Evolutionary conservation across 108 stramenopile species (phyloP).

Genomic region (Pseudonitzschia multistriata): DNA sequence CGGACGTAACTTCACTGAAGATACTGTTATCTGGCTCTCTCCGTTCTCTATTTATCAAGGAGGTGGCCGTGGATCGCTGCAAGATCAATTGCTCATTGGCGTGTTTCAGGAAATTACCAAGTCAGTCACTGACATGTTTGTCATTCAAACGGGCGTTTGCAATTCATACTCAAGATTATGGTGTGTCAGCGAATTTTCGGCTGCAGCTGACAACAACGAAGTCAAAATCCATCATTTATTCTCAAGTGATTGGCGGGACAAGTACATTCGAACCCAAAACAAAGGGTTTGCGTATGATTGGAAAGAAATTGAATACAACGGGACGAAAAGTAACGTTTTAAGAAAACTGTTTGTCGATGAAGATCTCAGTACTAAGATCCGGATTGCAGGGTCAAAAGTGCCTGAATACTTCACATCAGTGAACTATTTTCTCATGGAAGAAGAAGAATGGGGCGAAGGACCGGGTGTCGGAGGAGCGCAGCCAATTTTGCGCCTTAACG

Average conservation of each 20-base stretch:
- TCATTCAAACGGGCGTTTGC: conserved; percentile 6
- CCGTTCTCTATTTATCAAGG: conserved; percentile 8
- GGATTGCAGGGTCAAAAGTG: background rate
- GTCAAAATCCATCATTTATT: background rate
- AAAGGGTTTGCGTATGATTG: background rate
- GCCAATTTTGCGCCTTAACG: background rate
- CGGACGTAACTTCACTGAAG: too few species aligned
- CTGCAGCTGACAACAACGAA: conserved; percentile 1
- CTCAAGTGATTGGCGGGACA: background rate
- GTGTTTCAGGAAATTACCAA: background rate
- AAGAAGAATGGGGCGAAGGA: background rate
- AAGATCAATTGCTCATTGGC: background rate
- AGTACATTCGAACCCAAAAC: background rate
- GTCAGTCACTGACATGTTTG: conserved; percentile 9
- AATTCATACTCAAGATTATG: conserved; percentile 3
- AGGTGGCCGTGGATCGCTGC: background rate
- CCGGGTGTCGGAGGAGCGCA: background rate
- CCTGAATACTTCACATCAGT: background rate
- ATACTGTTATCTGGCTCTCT: background rate
- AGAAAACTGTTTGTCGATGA: background rate
- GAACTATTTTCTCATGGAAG: conserved; percentile 8
- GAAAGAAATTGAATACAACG: background rate
- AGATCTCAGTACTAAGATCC: too few species aligned
- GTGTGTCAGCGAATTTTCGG: conserved; percentile 1
- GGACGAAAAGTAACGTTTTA: background rate